Evolutionary conservation across 1,139 yeast species (phyloP), one percentile per base, ranked within the genome.

Genomic region (Saccharomyces hybrid): DNA sequence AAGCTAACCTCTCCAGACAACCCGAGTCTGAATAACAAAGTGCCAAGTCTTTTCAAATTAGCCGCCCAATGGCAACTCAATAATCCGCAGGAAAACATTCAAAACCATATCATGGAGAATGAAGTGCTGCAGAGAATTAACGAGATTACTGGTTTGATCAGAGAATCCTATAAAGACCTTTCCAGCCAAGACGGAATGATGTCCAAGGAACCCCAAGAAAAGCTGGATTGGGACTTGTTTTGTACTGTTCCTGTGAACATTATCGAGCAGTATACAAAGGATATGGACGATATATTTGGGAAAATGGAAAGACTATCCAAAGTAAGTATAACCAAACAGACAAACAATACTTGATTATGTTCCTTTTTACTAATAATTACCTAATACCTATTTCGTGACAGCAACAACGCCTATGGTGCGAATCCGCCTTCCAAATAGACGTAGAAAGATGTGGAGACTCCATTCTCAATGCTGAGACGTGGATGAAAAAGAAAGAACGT

Each of bases 351-450:
- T 8, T 28, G 12, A 26, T 12, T 4, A 31, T 27, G 48, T 51
- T 44, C 21, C 9, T n/a, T 28, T 31, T 44, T 21, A 29, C 46
- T 29, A 58, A 60, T 59, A 32, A 28, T 1, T 21, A 27, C 21
- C 21, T 38, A 24, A 38, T 5, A 3, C 50, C 9, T 24, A 26
- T 28, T 7, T 26, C 14, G 51, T 19, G n/a, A 16, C 19, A 64
- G 62, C 61, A 62, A 49, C 63, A 64, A 51, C 63, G 65, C 52
- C 47, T 66, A 21, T 69, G 72, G 72, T 71, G 68, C 55, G 72
- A 69, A 44, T 60, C 70, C 8, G 71, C 69, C 1, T 68, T 67
- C 42, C 54, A 64, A 3, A 60, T 63, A 44, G 72, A 69, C 53
- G 64, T 71, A 1, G 69, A 66, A 34, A 57, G 66, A 47, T 71